Evolutionary conservation across 2,329 filamentous ascomycete species (phyloP).

Genomic region (Phyllachora maydis): DNA sequence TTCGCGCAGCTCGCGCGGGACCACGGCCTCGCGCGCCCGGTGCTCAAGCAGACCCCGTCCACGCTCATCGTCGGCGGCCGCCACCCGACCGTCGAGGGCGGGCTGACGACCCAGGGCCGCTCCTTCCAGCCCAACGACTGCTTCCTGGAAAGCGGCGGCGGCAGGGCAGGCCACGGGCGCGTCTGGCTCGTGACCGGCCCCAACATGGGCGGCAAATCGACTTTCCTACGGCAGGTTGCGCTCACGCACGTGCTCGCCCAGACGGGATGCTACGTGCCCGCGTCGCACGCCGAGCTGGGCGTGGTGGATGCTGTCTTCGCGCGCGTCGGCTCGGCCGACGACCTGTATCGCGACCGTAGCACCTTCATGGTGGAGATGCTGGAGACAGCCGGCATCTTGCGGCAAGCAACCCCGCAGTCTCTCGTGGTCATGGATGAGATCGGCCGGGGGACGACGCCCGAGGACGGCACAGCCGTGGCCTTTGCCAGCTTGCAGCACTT

Average conservation of each 20-base stretch:
- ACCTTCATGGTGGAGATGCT: conserved; percentile 99
- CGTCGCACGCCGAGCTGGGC: conserved; percentile 65
- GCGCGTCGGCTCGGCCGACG: conserved; percentile 83
- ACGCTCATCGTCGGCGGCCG: conserved; percentile 72
- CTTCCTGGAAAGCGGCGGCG: conserved; percentile 45
- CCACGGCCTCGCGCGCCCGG: conserved; percentile 51
- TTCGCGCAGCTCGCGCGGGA: conserved; percentile 65
- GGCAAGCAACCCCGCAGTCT: conserved; percentile 59
- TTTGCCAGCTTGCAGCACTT: conserved; percentile 79
- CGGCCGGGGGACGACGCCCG: conserved; percentile 79
- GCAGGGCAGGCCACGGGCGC: conserved; percentile 34
- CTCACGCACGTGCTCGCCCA: conserved; percentile 88
- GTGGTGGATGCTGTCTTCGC: conserved; percentile 94
- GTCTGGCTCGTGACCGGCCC: conserved; percentile 56
- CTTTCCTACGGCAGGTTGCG: conserved; percentile 87
- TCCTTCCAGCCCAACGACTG: conserved; percentile 77
- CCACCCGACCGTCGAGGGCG: conserved; percentile 80
- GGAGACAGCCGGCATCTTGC: conserved; percentile 80
- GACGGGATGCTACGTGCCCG: conserved; percentile 81
- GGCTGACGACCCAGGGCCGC: conserved; percentile 58
- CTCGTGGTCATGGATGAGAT: conserved; percentile 99
- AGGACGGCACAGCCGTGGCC: conserved; percentile 77
- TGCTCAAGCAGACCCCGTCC: conserved; percentile 39
- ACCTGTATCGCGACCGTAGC: conserved; percentile 83
- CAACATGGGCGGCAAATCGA: conserved; percentile 98